phyloP scores from a whole-genome alignment of 805 yeast genomes.

The Candida sphagnicola region DNA sequence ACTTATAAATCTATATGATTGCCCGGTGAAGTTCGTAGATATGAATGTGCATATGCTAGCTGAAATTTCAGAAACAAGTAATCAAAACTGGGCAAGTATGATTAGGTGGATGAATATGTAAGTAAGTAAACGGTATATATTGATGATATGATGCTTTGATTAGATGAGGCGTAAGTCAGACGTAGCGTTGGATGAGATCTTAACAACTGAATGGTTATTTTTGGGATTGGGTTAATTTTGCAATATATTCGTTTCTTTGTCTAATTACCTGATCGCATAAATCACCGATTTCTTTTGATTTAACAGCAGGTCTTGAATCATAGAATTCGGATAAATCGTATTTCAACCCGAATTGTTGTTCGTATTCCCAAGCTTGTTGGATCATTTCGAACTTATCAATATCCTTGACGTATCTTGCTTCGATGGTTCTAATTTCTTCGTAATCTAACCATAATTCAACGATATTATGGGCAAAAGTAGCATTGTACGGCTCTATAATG shows the following conservation, averaged over 20 bases:
- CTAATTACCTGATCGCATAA: conserved; percentile 54
- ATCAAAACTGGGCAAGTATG: too few species aligned
- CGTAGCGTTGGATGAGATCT: too few species aligned
- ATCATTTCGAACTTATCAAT: conserved; percentile 88
- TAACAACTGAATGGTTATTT: too few species aligned
- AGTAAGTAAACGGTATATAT: too few species aligned
- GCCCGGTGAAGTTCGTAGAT: too few species aligned
- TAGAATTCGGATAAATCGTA: conserved; percentile 69
- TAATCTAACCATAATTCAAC: conserved; percentile 80
- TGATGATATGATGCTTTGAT: too few species aligned
- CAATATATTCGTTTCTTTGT: conserved; percentile 16
- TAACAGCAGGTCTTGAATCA: conserved; percentile 56
- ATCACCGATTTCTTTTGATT: conserved; percentile 63
- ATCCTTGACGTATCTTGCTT: conserved; percentile 89
- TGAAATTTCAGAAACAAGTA: too few species aligned
- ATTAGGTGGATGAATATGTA: too few species aligned
- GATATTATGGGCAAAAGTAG: conserved; percentile 58
- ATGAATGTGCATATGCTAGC: too few species aligned
- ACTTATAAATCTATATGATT: too few species aligned
- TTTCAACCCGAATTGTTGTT: conserved; percentile 53
- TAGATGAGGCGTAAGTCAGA: too few species aligned
- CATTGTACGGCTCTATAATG: conserved; percentile 63
- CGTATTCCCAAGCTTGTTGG: conserved; percentile 81
- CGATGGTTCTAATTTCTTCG: conserved; percentile 75
- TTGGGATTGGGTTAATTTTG: conserved; percentile 4